phyloP scores from a whole-genome alignment of 805 yeast genomes.

The Starmerella khaoyaiensis region DNA sequence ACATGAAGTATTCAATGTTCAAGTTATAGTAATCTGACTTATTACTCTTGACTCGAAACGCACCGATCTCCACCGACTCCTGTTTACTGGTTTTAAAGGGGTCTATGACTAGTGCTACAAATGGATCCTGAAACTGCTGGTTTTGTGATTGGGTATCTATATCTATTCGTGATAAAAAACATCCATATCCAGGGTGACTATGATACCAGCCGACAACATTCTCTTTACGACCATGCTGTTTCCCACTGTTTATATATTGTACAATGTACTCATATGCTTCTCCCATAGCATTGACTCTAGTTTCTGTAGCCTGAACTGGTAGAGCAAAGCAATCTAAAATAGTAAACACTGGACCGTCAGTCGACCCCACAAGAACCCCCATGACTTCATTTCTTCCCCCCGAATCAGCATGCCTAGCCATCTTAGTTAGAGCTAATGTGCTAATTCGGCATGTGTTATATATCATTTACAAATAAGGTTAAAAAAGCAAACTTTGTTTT shows the following conservation, averaged over 20 bases:
- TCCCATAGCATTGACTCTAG: constrained; percentile 84
- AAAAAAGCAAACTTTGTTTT: too few species aligned
- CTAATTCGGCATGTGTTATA: constrained; percentile 50
- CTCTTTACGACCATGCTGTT: constrained; percentile 39
- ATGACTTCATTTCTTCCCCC: constrained; percentile 86
- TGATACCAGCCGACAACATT: constrained; percentile 94
- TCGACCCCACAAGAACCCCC: constrained; percentile 86
- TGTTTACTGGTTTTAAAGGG: constrained; percentile 87
- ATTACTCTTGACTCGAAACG: constrained; percentile 49
- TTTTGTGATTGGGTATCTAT: constrained; percentile 91
- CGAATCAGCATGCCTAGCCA: constrained; percentile 72
- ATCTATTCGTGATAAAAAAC: constrained; percentile 90
- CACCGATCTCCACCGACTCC: constrained; percentile 95
- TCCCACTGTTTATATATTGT: constrained; percentile 47
- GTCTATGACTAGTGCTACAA: constrained; percentile 95
- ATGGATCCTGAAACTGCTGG: constrained; percentile 86
- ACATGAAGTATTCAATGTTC: constrained; percentile 46
- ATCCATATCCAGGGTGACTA: constrained; percentile 94
- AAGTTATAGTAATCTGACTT: constrained; percentile 47
- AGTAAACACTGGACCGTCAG: constrained; percentile 38
- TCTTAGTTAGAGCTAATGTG: constrained; percentile 69
- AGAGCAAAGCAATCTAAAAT: constrained; percentile 73
- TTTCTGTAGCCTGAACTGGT: constrained; percentile 94
- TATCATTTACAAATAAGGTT: background rate
- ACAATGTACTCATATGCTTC: constrained; percentile 96